phyloP scores from a whole-genome alignment of 83 land plant genomes.

The Larix sibirica region DNA sequence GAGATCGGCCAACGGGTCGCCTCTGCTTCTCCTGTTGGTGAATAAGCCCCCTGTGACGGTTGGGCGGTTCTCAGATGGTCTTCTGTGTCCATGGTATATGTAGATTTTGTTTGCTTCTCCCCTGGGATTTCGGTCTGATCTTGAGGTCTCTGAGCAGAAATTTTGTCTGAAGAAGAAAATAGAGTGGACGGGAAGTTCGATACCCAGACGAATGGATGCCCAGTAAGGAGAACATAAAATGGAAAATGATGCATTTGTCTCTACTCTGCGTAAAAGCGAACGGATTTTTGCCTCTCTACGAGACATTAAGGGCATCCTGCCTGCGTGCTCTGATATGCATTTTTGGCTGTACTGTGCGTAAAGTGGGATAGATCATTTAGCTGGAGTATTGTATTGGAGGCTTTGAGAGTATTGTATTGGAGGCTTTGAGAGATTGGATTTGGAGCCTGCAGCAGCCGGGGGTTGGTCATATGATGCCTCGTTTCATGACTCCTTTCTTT shows the following conservation, averaged over 20 bases:
- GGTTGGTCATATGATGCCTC: too few species aligned
- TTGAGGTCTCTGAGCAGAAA: background rate
- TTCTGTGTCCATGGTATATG: conserved; percentile 71
- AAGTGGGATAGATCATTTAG: too few species aligned
- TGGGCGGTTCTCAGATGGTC: conserved; percentile 51
- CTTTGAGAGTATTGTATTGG: too few species aligned
- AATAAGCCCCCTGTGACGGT: conserved; percentile 54
- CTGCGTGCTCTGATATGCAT: too few species aligned
- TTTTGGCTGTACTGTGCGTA: too few species aligned
- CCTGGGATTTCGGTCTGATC: background rate
- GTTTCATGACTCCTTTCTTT: too few species aligned
- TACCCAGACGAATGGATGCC: background rate
- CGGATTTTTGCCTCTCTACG: background rate
- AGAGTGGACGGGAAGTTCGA: background rate
- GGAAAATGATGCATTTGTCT: background rate
- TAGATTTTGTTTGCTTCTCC: conserved; percentile 24
- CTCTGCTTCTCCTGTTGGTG: conserved; percentile 29
- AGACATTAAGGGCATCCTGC: background rate
- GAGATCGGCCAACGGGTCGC: background rate
- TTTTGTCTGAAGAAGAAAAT: too few species aligned
- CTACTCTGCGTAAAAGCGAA: background rate
- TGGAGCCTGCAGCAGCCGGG: too few species aligned
- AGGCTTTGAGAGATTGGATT: too few species aligned
- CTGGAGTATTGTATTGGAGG: too few species aligned
- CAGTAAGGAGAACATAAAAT: background rate